phyloP scores from a whole-genome alignment of 2,329 filamentous ascomycete genomes.

The Setomelanomma holmii region DNA sequence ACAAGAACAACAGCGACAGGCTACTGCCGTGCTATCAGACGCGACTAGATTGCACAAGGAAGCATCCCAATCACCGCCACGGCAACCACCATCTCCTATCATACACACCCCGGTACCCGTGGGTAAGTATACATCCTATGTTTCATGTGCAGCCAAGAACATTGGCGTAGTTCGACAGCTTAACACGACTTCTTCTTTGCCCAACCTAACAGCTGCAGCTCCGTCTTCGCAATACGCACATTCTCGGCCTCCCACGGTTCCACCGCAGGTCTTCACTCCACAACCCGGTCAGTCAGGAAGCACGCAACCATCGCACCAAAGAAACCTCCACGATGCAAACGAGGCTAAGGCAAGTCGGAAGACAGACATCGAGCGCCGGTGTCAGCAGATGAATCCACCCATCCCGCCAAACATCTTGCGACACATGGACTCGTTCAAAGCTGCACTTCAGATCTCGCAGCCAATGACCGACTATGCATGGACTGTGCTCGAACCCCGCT shows the following conservation, averaged over 20 bases:
- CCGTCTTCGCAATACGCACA: constrained; percentile 35
- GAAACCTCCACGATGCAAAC: constrained; percentile 68
- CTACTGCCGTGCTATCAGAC: constrained; percentile 24
- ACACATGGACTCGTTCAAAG: constrained; percentile 77
- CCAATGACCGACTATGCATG: constrained; percentile 74
- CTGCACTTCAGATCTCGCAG: constrained; percentile 72
- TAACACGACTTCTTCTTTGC: constrained; percentile 28
- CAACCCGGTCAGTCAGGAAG: constrained; percentile 31
- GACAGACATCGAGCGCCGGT: constrained; percentile 75
- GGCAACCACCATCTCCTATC: constrained; percentile 34
- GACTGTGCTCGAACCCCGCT: constrained; percentile 71
- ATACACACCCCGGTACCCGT: constrained; percentile 44
- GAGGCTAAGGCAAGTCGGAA: constrained; percentile 70
- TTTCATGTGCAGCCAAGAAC: constrained; percentile 20
- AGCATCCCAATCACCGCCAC: constrained; percentile 33
- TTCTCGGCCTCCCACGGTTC: constrained; percentile 41
- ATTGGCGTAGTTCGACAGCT: constrained; percentile 21
- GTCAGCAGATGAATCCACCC: constrained; percentile 70
- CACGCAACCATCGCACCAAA: constrained; percentile 46
- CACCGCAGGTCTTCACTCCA: constrained; percentile 43
- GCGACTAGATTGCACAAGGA: constrained; percentile 25
- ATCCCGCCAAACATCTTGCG: constrained; percentile 67
- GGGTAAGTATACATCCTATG: constrained; percentile 39
- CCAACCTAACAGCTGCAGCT: constrained; percentile 42
- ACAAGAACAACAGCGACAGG: constrained; percentile 16